Evolutionary conservation across 176 grass and related monocot genomes (phyloP).

Genomic region (Rhipidocladum racemiflorum): DNA sequence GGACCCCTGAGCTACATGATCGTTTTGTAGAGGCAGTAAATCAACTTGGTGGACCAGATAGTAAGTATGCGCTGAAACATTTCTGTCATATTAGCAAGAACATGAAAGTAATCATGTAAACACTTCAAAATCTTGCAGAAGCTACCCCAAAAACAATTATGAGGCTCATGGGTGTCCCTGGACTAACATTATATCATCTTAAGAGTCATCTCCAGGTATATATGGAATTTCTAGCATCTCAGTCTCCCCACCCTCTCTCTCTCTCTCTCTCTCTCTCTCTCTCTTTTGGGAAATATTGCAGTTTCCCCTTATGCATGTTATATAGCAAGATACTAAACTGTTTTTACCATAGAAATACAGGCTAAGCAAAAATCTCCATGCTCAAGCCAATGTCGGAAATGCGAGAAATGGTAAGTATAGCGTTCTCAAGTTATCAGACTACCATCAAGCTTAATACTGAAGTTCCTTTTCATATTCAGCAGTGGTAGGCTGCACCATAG

Average conservation of each 20-base stretch:
- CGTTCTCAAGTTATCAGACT: neutral
- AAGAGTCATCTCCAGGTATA: slow-evolving; percentile 98
- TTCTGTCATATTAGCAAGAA: slow-evolving; percentile 7
- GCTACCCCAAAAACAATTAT: slow-evolving; percentile 95
- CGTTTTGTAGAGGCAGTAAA: slow-evolving; percentile 80
- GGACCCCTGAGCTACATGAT: slow-evolving; percentile 90
- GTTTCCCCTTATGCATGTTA: slow-evolving; percentile 2
- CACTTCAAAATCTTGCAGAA: slow-evolving; percentile 48
- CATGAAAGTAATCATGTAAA: slow-evolving; percentile 18
- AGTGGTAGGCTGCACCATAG: slow-evolving; percentile 49
- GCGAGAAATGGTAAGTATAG: slow-evolving; percentile 60
- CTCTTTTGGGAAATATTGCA: neutral
- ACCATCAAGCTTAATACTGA: slow-evolving; percentile 33
- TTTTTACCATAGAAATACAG: slow-evolving; percentile 79
- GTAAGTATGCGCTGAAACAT: slow-evolving; percentile 62
- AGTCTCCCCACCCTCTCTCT: neutral
- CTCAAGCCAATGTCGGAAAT: slow-evolving; percentile 56
- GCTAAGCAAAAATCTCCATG: slow-evolving; percentile 84
- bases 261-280: too few relatives aligned
- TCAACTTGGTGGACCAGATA: slow-evolving; percentile 92
- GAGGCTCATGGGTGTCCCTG: slow-evolving; percentile 89
- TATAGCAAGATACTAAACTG: slow-evolving; percentile 39
- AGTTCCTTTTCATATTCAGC: slow-evolving; percentile 22
- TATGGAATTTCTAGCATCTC: slow-evolving; percentile 23
- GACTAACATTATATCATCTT: slow-evolving; percentile 95